Conservation (phyloP, 495 filamentous ascomycete genomes). For the Penicillium chermesinum region DNA sequence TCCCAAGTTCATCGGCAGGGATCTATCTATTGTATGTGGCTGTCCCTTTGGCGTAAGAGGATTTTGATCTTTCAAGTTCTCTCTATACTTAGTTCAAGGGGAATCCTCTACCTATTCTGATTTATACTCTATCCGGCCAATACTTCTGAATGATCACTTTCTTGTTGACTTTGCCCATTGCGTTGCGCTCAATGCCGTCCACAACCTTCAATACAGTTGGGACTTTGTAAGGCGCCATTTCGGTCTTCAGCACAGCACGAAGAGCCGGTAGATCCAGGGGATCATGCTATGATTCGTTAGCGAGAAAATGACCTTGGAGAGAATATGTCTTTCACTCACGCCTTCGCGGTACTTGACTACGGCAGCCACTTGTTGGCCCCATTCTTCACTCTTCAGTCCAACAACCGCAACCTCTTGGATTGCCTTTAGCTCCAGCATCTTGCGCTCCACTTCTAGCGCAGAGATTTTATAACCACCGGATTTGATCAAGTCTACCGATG, state of each 20-base stretch:
- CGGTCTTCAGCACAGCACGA: slow-evolving; percentile 34
- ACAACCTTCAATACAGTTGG: slow-evolving; percentile 42
- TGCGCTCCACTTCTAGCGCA: slow-evolving; percentile 41
- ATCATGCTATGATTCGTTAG: slow-evolving; percentile 22
- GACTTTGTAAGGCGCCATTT: slow-evolving; percentile 47
- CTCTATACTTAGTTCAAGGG: not conserved
- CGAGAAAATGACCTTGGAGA: not conserved
- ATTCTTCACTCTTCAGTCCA: slow-evolving; percentile 40
- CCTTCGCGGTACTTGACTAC: slow-evolving; percentile 37
- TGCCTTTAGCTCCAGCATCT: slow-evolving; percentile 32
- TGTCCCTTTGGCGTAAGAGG: too few relatives aligned
- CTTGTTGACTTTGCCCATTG: slow-evolving; percentile 48
- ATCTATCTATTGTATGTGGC: too few relatives aligned
- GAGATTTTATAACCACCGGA: slow-evolving; percentile 46
- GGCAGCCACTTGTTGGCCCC: slow-evolving; percentile 42
- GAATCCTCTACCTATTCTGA: not conserved
- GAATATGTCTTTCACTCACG: slow-evolving; percentile 21
- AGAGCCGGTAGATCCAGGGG: slow-evolving; percentile 32
- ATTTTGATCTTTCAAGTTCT: not conserved
- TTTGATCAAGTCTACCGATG: slow-evolving; percentile 44
- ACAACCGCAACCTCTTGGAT: slow-evolving; percentile 43
- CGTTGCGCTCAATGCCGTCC: slow-evolving; percentile 43
- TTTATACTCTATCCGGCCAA: slow-evolving; percentile 30
- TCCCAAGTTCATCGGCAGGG: too few relatives aligned
- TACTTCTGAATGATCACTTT: slow-evolving; percentile 40